Evolutionary conservation across 257 asterid genomes (phyloP).

Genomic region (Mentha longifolia): DNA sequence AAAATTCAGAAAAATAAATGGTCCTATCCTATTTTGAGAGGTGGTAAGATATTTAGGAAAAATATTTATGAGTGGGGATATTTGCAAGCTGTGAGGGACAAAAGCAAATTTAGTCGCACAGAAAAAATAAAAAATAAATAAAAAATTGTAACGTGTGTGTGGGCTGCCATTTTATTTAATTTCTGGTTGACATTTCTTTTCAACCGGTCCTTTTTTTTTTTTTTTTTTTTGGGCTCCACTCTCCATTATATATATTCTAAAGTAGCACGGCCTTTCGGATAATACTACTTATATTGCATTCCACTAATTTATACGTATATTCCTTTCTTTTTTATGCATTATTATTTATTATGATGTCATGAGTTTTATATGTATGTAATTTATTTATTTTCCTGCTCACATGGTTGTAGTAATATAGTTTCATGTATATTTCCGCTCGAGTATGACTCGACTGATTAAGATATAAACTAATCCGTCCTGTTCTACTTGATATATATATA

Average conservation of each 20-base stretch:
- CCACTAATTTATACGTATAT: background rate
- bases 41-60: constrained; percentile 33
- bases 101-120: constrained; percentile 24
- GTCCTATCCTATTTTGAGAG: constrained; percentile 23
- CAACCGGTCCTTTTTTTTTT: background rate
- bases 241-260: constrained; percentile 26
- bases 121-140: too few relatives aligned
- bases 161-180: constrained; percentile 40
- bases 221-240: constrained; percentile 27
- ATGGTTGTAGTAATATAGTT: too few relatives aligned
- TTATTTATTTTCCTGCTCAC: background rate
- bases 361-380: background rate
- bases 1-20: background rate
- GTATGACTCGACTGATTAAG: too few relatives aligned
- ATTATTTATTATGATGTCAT: background rate
- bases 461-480: too few relatives aligned
- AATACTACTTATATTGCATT: background rate
- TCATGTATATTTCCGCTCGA: too few relatives aligned
- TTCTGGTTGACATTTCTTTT: constrained; percentile 35
- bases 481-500: too few relatives aligned
- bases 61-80: constrained; percentile 28
- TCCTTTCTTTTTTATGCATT: background rate
- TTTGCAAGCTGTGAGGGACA: constrained; percentile 32
- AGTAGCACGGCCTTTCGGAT: constrained; percentile 26
- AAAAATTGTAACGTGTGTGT: constrained; percentile 17